A percentile compares a stretch with the other conserved stretches of the same genome.
These are phyloP conservation scores for Debaryomyces sp. DNA, from an alignment of 1,139 yeast species.

Conservation along the genomic window DNA sequence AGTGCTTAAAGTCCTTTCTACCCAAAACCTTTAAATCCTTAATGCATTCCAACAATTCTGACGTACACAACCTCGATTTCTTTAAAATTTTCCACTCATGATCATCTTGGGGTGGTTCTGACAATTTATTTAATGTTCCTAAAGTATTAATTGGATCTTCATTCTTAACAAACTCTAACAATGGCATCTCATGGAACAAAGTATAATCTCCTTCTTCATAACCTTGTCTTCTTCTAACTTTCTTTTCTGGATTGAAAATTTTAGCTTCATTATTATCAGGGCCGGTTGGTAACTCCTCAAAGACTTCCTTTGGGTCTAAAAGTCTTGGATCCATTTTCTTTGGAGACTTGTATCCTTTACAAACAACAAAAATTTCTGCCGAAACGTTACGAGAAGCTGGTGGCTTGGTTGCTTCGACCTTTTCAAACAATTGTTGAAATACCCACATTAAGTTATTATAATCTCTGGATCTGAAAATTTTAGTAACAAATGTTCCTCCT, in stretches of 20 bases:
- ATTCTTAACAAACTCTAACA: slow-evolving; percentile 74
- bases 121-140: slow-evolving; percentile 68
- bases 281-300: slow-evolving; percentile 84
- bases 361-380: slow-evolving; percentile 97
- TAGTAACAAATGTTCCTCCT: slow-evolving; percentile 97
- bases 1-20: slow-evolving; percentile 83
- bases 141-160: slow-evolving; percentile 85
- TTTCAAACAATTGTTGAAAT: slow-evolving; percentile 91
- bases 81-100: slow-evolving; percentile 73
- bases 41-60: slow-evolving; percentile 78
- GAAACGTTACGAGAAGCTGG: slow-evolving; percentile 99
- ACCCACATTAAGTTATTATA: slow-evolving; percentile 97
- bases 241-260: slow-evolving; percentile 91
- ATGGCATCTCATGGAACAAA: slow-evolving; percentile 70
- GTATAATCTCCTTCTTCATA: slow-evolving; percentile 93
- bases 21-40: slow-evolving; percentile 94
- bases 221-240: slow-evolving; percentile 91
- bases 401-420: slow-evolving; percentile 98
- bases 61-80: slow-evolving; percentile 73
- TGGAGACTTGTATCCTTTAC: slow-evolving; percentile 95
- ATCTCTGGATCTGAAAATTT: slow-evolving; percentile 96
- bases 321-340: slow-evolving; percentile 91
- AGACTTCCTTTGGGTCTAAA: slow-evolving; percentile 89
- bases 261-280: slow-evolving; percentile 87
- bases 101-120: slow-evolving; percentile 53